Evolutionary conservation across 108 stramenopile genomes (phyloP), one percentile per base, ranked within the genome.

Genomic region (Stephanodiscus triporus): DNA sequence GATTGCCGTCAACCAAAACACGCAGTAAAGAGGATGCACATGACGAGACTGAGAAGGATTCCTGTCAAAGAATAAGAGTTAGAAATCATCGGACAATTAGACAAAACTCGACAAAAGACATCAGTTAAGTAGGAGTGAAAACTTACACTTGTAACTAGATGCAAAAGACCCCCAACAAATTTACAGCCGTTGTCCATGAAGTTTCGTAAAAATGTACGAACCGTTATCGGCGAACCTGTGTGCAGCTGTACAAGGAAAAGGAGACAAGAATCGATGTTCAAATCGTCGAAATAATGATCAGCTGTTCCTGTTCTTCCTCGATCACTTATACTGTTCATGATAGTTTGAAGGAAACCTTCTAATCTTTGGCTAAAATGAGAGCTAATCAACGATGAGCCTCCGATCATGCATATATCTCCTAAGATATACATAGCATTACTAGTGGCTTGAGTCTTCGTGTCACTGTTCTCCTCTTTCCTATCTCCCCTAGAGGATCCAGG

Each of bases 11-110:
- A 22, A 82, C 69, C 59, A 82, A 50, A 36, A 70, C 75, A 27
- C 81, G 81, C 54, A 76, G 36, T 16, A 82, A 47, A 2, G 66
- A 71, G 50, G 81, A 82, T 54, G 81, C 69, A 51, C 64, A 62
- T 10, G 81, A 51, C 50, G 70, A 72, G 11, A 76, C 66, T 11
- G 81, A 56, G 48, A 71, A 82, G 11, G 43, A 72, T 76, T 66
- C 63, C 81, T 82, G 32, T 29, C 24, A 24, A 50, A 43, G 9
- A 20, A 36, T n/a, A 9, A 13, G 13, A 24, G 37, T 70, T 10
- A 8, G 10, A 2, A 56, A 55, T 26, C 5, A 53, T 40, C 17
- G 4, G 20, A 45, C 24, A 43, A 34, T 38, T 0, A 27, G n/a
- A 53, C 29, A 45, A 32, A 66, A 26, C 10, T 20, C 14, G 17